Evolutionary conservation across 208 protist genomes (phyloP).

Genomic region (Kentomonas sorsogonicus): DNA sequence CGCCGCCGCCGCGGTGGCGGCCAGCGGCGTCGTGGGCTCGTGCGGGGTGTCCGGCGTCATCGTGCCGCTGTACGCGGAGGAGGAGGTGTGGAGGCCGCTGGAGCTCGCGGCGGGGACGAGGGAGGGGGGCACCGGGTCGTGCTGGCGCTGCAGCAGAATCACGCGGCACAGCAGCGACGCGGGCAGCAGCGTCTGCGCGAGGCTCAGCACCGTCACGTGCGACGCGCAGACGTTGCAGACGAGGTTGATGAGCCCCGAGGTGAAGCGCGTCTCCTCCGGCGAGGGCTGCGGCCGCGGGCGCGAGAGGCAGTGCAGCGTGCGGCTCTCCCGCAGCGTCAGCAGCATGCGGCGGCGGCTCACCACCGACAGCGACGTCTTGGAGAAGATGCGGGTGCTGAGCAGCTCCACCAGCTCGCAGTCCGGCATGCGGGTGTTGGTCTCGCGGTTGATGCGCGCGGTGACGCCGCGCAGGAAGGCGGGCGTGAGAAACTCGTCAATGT

Average conservation of each 20-base stretch:
- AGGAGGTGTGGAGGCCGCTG: no score
- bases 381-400: slow-evolving; percentile 52
- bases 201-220: slow-evolving; percentile 41
- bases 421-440: slow-evolving; percentile 36
- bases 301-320: slow-evolving; percentile 37
- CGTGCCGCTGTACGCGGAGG: no score
- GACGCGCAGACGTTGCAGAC: slow-evolving; percentile 65
- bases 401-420: slow-evolving; percentile 55
- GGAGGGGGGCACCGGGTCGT: slow-evolving; percentile 4
- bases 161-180: slow-evolving; percentile 29
- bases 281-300: slow-evolving; percentile 19
- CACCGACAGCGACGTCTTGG: slow-evolving; percentile 32
- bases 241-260: slow-evolving; percentile 54
- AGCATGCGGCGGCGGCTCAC: slow-evolving; percentile 64
- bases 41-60: not conserved
- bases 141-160: slow-evolving; percentile 16
- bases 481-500: slow-evolving; percentile 59
- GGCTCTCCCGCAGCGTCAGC: slow-evolving; percentile 48
- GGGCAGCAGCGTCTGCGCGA: slow-evolving; percentile 52
- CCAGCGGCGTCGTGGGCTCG: not conserved
- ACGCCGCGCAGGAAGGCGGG: slow-evolving; percentile 34
- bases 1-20: slow-evolving; percentile 6
- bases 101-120: no score
- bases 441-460: slow-evolving; percentile 31
- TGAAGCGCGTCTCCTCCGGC: slow-evolving; percentile 40